Conservation (phyloP, 805 yeast species). For the Candida golubevii region DNA sequence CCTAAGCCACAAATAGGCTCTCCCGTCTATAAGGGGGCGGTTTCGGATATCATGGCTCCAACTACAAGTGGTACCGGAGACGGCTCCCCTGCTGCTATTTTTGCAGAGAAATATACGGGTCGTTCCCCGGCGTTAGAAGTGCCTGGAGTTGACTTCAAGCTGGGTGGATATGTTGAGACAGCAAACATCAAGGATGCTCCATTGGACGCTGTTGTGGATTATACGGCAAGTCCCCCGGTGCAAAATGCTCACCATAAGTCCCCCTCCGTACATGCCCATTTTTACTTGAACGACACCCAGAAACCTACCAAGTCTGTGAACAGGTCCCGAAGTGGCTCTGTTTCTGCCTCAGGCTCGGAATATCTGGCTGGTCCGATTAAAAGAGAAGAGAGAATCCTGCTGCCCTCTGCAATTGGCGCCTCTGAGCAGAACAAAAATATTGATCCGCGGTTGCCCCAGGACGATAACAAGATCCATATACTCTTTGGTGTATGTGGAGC, state of each 20-base stretch:
- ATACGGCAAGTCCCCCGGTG: constrained; percentile 27
- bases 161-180: constrained; percentile 2
- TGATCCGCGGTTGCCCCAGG: constrained; percentile 62
- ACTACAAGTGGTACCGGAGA: no score
- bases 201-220: constrained; percentile 13
- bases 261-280: constrained; percentile 76
- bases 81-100: not conserved
- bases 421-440: constrained; percentile 45
- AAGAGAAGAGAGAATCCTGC: constrained; percentile 14
- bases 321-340: constrained; percentile 39
- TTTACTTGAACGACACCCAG: constrained; percentile 63
- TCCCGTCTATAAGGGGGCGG: not conserved
- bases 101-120: not conserved
- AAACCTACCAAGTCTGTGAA: constrained; percentile 37
- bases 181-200: constrained; percentile 5
- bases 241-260: constrained; percentile 44
- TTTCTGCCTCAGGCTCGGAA: constrained; percentile 26
- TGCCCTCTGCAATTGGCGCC: constrained; percentile 13
- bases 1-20: constrained; percentile 3
- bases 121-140: constrained; percentile 3
- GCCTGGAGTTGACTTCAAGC: constrained; percentile 1
- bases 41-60: no score
- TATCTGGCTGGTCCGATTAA: constrained; percentile 13
- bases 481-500: constrained; percentile 59
- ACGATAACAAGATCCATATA: constrained; percentile 53